Conservation (phyloP, 2,329 filamentous ascomycete species). For the Trichoderma sp. region DNA sequence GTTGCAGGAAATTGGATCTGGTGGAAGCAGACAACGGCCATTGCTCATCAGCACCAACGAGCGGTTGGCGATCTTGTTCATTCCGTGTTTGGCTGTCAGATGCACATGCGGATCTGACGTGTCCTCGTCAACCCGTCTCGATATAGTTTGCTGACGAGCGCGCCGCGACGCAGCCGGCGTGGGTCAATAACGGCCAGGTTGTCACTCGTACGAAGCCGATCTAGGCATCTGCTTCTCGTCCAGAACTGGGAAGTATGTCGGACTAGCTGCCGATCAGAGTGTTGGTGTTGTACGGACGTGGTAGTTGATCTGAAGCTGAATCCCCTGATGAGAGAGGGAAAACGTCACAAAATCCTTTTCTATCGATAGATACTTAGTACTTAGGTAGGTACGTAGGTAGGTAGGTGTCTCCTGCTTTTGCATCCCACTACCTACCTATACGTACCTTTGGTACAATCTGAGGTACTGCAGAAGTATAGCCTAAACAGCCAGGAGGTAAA, state of each 20-base stretch:
- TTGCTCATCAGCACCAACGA: not conserved
- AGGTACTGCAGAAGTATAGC: not conserved
- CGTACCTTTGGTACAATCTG: not conserved
- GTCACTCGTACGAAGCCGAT: not conserved
- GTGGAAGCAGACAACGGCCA: not conserved
- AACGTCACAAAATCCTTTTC: not conserved
- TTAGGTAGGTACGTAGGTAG: not conserved
- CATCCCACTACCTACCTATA: not conserved
- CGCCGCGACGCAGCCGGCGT: not conserved
- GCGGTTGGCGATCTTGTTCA: not conserved
- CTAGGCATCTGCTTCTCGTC: not conserved
- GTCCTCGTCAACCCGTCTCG: not conserved
- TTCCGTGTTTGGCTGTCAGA: not conserved
- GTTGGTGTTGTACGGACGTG: not conserved
- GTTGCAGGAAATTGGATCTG: not conserved
- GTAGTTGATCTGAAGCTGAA: not conserved
- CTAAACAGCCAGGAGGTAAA: not conserved
- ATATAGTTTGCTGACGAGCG: not conserved
- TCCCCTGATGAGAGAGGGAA: not conserved
- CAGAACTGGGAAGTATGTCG: not conserved
- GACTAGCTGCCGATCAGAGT: not conserved
- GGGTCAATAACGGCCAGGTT: not conserved
- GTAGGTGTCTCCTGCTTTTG: not conserved
- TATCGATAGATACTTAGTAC: not conserved
- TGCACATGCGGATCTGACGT: slow-evolving; percentile 11